Evolutionary conservation across 139 green algal species (phyloP).

Genomic region (Astrephomene gubernaculifera): DNA sequence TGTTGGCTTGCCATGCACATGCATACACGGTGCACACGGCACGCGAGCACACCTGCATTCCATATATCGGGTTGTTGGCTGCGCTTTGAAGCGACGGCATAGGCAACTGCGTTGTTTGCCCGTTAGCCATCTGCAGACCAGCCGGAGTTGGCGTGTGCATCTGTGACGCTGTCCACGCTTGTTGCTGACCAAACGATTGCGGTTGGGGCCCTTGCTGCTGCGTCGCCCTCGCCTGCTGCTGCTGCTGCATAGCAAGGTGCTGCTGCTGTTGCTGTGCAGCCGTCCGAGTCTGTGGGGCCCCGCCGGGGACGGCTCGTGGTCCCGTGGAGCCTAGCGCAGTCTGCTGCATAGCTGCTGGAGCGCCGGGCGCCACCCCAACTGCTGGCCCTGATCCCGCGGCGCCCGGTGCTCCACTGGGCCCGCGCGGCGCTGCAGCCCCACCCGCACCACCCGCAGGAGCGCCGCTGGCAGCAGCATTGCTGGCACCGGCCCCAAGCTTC

Average conservation of each 20-base stretch:
- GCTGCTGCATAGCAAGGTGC: not conserved
- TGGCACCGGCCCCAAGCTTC: too few relatives aligned
- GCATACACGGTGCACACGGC: not conserved
- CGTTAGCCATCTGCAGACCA: too few relatives aligned
- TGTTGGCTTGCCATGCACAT: not conserved
- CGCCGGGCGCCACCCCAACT: too few relatives aligned
- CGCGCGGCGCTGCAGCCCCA: too few relatives aligned
- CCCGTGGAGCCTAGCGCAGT: too few relatives aligned
- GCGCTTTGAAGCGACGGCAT: too few relatives aligned
- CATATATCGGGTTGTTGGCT: slow-evolving; percentile 7
- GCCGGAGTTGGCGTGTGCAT: not conserved
- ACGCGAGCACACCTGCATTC: not conserved
- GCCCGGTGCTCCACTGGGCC: too few relatives aligned
- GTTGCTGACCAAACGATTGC: not conserved
- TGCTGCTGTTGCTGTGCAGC: not conserved
- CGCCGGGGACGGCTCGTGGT: not conserved
- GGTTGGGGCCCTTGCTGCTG: not conserved
- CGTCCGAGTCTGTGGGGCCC: not conserved
- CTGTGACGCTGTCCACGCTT: not conserved
- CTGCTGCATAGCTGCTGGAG: too few relatives aligned
- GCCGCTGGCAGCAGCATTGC: too few relatives aligned
- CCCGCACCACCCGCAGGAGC: too few relatives aligned
- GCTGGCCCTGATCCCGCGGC: too few relatives aligned
- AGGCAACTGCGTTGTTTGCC: too few relatives aligned
- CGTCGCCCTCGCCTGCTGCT: not conserved